Conservation (phyloP, 257 asterid genomes). For the Solanum rostratum region DNA sequence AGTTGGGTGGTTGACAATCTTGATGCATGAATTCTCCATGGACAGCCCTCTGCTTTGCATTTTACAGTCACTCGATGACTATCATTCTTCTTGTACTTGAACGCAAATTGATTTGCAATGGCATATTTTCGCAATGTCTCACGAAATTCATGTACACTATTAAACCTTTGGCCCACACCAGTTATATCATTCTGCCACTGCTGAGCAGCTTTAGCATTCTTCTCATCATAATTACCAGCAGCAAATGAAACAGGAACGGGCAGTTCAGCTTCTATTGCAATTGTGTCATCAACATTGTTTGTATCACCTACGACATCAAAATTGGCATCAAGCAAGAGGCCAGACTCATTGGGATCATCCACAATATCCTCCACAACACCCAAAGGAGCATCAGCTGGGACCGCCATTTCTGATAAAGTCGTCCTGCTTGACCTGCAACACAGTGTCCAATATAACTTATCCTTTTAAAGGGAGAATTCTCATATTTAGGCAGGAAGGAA, state of each 20-base stretch:
- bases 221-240: conserved; percentile 42
- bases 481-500: conserved; percentile 13
- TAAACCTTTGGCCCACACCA: conserved; percentile 95
- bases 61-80: conserved; percentile 96
- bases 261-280: conserved; percentile 39
- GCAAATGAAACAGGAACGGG: conserved; percentile 36
- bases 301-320: conserved; percentile 76
- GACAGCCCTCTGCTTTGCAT: conserved; percentile 95
- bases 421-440: conserved; percentile 93
- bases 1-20: conserved; percentile 91
- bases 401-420: conserved; percentile 63
- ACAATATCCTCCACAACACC: conserved; percentile 43
- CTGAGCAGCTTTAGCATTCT: conserved; percentile 67
- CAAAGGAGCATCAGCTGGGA: conserved; percentile 48
- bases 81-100: conserved; percentile 92
- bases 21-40: conserved; percentile 98
- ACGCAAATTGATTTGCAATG: conserved; percentile 89
- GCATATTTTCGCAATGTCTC: conserved; percentile 89
- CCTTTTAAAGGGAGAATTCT: conserved; percentile 4
- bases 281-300: conserved; percentile 13
- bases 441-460: conserved; percentile 15
- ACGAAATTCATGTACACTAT: conserved; percentile 90
- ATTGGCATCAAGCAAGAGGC: conserved; percentile 41
- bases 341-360: conserved; percentile 56
- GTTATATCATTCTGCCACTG: conserved; percentile 89